Evolutionary conservation across 1,139 yeast species (phyloP).

Genomic region (Taphrina flavorubra): DNA sequence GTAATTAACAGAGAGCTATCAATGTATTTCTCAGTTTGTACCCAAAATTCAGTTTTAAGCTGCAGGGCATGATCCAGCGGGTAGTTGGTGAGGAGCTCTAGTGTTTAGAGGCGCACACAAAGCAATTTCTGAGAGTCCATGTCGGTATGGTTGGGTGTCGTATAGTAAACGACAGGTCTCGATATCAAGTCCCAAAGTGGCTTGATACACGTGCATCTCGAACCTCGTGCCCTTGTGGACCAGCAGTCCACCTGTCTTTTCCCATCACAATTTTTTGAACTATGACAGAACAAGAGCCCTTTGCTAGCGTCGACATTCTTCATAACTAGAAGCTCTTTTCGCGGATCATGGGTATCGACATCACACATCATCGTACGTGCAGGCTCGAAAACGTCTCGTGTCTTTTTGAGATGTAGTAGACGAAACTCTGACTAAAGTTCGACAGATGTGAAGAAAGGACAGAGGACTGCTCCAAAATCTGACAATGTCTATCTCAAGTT

Average conservation of each 20-base stretch:
- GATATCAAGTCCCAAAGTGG: too few relatives aligned
- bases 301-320: too few relatives aligned
- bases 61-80: too few relatives aligned
- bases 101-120: too few relatives aligned
- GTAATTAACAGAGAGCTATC: too few relatives aligned
- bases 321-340: neutral
- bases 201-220: neutral
- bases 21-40: too few relatives aligned
- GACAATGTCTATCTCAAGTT: conserved; percentile 98
- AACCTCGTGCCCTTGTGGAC: conserved; percentile 2
- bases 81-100: too few relatives aligned
- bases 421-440: neutral
- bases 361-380: conserved; percentile 73
- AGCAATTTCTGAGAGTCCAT: too few relatives aligned
- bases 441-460: conserved; percentile 78
- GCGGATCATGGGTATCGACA: conserved; percentile 80
- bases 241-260: conserved; percentile 15
- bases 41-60: too few relatives aligned
- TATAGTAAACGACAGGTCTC: too few relatives aligned
- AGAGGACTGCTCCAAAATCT: conserved; percentile 99
- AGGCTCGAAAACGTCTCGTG: neutral
- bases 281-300: neutral
- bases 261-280: conserved; percentile 7
- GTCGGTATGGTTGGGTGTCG: too few relatives aligned
- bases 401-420: neutral